Percentiles rank a stretch among this genome's conserved stretches.
Evolutionary conservation across 1,284 basidiomycete genomes (phyloP).

Genomic region (Amylostereum chailletii): DNA sequence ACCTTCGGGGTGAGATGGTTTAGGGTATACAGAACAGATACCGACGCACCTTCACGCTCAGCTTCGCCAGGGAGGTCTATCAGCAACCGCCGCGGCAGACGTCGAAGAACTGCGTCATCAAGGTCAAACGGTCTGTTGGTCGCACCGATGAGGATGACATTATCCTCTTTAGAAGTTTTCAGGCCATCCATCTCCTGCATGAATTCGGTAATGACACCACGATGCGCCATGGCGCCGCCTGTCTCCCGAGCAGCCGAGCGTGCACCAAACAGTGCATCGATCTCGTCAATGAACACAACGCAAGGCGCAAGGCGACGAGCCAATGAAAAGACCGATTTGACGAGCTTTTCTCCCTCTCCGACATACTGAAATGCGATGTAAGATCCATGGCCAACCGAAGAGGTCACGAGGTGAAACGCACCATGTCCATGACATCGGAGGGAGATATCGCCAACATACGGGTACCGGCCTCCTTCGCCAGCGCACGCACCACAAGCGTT

Average conservation of each 20-base stretch:
- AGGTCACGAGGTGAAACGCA: conserved; percentile 21
- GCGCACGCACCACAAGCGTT: conserved; percentile 81
- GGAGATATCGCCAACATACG: conserved; percentile 82
- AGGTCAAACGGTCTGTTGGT: conserved; percentile 87
- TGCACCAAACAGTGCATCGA: conserved; percentile 89
- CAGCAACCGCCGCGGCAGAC: conserved; percentile 74
- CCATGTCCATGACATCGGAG: conserved; percentile 87
- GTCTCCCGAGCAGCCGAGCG: conserved; percentile 75
- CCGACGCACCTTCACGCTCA: conserved; percentile 65
- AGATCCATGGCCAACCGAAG: conserved; percentile 5
- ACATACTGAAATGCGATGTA: conserved; percentile 57
- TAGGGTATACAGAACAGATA: neutral
- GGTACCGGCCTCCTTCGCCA: conserved; percentile 87
- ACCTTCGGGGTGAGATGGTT: conserved; percentile 6
- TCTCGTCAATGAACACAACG: conserved; percentile 94
- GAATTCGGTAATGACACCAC: conserved; percentile 85
- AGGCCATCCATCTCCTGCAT: conserved; percentile 99
- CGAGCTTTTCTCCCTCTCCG: conserved; percentile 92
- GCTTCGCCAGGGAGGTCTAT: conserved; percentile 80
- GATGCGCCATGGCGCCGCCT: conserved; percentile 77
- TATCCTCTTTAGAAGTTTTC: conserved; percentile 70
- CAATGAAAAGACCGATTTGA: conserved; percentile 84
- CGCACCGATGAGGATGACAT: conserved; percentile 89
- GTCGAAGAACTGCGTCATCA: conserved; percentile 78
- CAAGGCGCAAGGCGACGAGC: conserved; percentile 86